Evolutionary conservation across 345 rosid species (phyloP).

Genomic region (Populus nigra): DNA sequence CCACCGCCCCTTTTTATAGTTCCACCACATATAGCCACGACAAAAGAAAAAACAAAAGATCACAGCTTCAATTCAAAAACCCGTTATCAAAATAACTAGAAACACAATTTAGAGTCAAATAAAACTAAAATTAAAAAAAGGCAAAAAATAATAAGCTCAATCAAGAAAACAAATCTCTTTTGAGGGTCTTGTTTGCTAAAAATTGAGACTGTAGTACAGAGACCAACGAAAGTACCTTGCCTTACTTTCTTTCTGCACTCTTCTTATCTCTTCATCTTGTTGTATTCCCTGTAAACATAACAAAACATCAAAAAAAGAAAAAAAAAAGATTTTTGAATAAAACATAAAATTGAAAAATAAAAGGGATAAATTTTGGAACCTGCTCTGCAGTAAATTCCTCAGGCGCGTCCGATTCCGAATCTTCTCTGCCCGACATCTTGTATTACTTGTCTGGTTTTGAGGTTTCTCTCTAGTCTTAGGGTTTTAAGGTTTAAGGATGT

Average conservation of each 20-base stretch:
- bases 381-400: slow-evolving; percentile 80
- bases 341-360: not conserved
- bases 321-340: not conserved
- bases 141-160: not conserved
- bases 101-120: not conserved
- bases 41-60: not conserved
- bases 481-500: slow-evolving; percentile 12
- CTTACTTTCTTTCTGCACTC: slow-evolving; percentile 56
- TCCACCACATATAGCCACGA: not conserved
- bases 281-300: slow-evolving; percentile 46
- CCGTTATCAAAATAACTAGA: not conserved
- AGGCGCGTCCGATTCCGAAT: slow-evolving; percentile 60
- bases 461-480: slow-evolving; percentile 21
- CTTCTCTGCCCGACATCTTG: slow-evolving; percentile 50
- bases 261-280: slow-evolving; percentile 59
- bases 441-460: not conserved
- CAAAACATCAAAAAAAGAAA: not conserved
- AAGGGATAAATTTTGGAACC: slow-evolving; percentile 31
- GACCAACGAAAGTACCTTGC: slow-evolving; percentile 40
- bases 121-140: not conserved
- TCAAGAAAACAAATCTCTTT: not conserved
- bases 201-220: not conserved
- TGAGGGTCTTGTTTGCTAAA: not conserved
- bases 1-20: not conserved
- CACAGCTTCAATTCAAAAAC: not conserved